Base-by-base conservation (phyloP, 2,329 filamentous ascomycete genomes). In the Curvularia eragrostidis region DNA sequence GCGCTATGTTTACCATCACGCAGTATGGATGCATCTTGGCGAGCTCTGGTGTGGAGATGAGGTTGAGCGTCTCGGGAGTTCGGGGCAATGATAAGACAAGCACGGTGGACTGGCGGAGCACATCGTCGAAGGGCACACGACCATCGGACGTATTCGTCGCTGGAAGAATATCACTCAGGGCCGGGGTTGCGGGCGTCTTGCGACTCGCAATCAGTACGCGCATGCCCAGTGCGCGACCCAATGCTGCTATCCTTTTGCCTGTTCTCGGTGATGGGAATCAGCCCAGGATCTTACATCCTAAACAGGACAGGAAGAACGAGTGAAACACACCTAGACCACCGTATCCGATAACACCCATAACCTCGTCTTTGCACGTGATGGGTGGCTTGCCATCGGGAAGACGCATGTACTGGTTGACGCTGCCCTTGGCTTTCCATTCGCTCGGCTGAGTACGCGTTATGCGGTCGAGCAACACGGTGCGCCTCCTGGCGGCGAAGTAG, bases 281-380 rank as follows among this genome's bases (percentile, higher is more conserved):
- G 62, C 53, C 9, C 50, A 24, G 52, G 52, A 50, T 47, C 48
- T 41, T 47, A n/a, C 53, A 54, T 47, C 57, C 59, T 13, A 36
- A 60, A 52, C 44, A 42, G 56, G 59, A 21, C 30, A 49, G 28
- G 24, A n/a, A 26, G 24, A 49, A 49, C 34, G 34, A 49, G 23
- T 19, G n/a, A 23, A 41, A 69, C 67, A 39, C 63, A 68, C 82
- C 82, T 32, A 84, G 69, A 15, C 75, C 74, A 1, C 83, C 83
- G 67, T 83, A 83, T 1, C 82, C 82, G 51, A 84, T 70, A 54
- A 84, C 76, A 1, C 80, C 82, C 61, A 82, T 66, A 3, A 79
- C 76, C 69, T 84, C 82, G 54, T 84, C 81, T 19, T 72, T 68
- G 65, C 79, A 81, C 1, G 78, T 81, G 61, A 82, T 62, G 41